Evolutionary conservation across 2,329 filamentous ascomycete species (phyloP), one percentile per base, ranked within the genome.

Genomic region (Diaporthe helianthi): DNA sequence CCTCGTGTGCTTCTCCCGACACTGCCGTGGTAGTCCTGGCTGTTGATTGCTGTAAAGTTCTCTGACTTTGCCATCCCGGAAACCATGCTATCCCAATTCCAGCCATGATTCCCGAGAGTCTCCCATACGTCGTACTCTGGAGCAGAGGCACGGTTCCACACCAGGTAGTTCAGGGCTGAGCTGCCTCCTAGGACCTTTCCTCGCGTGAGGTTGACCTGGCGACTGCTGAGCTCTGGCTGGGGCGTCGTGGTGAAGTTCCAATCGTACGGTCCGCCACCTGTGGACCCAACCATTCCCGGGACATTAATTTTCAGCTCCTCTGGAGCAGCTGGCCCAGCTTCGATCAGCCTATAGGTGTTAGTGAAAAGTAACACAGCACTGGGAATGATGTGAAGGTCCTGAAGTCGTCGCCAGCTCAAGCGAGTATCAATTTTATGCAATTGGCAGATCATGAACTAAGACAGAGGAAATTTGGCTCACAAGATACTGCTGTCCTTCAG

Each of bases 201-300:
- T 17, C 83, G 76, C 1, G 81, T 78, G 79, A 80, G 83, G 10
- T 78, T 72, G n/a, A 85, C 72, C 26, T 61, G 75, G 51, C 84
- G 80, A 1, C 83, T 79, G 1, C 72, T 76, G 3, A 83, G 74
- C 0, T 77, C 78, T 24, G 72, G 64, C 71, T 84, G 83, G 3
- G 80, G 76, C 4, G 73, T 73, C 4, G 82, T 82, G 70, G 78
- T 73, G 69, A 83, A 80, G 19, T 78, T 70, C 83, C 83, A 84
- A 71, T 84, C 83, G 46, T 76, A 77, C 3, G 68, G 68, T 12
- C 69, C 72, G 17, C 71, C 73, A 24, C 75, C 46, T 15, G 74
- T 74, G 19, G 74, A 71, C 6, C 75, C 75, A 41, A 73, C 73
- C 72, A 75, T 72, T 31, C 73, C 76, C 0, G 75, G 76, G 22